Percentiles rank a stretch among this genome's conserved stretches.
Evolutionary conservation across 2,329 filamentous ascomycete genomes (phyloP).

Genomic region (Aspergillus pseudoviridinutans): DNA sequence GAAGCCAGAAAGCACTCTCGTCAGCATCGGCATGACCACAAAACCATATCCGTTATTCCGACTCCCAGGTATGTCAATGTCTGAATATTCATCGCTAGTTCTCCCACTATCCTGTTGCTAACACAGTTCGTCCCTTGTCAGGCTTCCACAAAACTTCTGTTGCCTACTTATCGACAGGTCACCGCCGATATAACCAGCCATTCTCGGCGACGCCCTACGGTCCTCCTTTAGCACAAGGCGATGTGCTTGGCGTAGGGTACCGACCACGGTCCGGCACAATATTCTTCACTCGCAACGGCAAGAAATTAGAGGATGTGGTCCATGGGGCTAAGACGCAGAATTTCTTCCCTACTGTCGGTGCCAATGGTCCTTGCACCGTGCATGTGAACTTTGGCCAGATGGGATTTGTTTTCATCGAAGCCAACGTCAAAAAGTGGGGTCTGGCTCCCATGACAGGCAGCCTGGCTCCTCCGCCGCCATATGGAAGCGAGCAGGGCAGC

Average conservation of each 20-base stretch:
- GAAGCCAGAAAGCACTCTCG: conserved; percentile 80
- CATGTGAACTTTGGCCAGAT: conserved; percentile 98
- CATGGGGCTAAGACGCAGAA: conserved; percentile 93
- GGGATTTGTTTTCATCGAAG: conserved; percentile 98
- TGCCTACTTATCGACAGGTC: conserved; percentile 83
- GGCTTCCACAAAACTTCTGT: conserved; percentile 91
- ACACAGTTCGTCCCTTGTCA: conserved; percentile 31
- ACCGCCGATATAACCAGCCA: conserved; percentile 87
- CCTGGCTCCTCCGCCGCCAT: conserved; percentile 89
- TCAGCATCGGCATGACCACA: conserved; percentile 91
- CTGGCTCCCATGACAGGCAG: conserved; percentile 93
- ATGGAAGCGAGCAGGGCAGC: conserved; percentile 94
- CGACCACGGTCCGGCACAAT: conserved; percentile 89
- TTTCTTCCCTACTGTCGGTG: conserved; percentile 95
- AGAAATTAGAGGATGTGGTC: conserved; percentile 89
- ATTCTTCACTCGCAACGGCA: conserved; percentile 98
- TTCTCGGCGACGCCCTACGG: conserved; percentile 78
- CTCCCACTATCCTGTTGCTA: neutral
- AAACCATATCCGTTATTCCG: conserved; percentile 96
- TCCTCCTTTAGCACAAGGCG: conserved; percentile 81
- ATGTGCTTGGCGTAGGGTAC: conserved; percentile 94
- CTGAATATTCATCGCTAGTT: neutral
- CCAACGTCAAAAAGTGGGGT: conserved; percentile 99
- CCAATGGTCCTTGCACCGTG: conserved; percentile 85
- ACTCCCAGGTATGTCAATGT: conserved; percentile 68